Percentiles rank a stretch among this genome's conserved stretches.
Evolutionary conservation across 2,329 filamentous ascomycete species (phyloP).

Genomic region (Fusarium virguliforme): DNA sequence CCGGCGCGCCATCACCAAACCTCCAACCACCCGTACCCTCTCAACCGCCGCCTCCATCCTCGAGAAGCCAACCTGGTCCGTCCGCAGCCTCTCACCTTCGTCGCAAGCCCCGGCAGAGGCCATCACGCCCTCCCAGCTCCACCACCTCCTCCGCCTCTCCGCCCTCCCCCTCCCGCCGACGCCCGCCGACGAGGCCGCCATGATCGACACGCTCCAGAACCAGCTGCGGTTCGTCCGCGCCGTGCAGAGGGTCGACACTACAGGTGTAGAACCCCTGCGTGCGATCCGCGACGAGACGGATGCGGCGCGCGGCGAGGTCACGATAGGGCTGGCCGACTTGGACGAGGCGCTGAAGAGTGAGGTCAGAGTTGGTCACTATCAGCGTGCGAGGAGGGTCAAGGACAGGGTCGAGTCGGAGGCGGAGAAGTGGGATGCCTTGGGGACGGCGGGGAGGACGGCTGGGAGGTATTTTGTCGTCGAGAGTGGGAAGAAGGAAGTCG

Average conservation of each 20-base stretch:
- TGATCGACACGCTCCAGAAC: slow-evolving; percentile 82
- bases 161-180: slow-evolving; percentile 83
- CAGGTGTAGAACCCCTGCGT: slow-evolving; percentile 79
- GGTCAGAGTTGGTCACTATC: slow-evolving; percentile 71
- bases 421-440: slow-evolving; percentile 81
- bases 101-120: slow-evolving; percentile 54
- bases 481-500: slow-evolving; percentile 63
- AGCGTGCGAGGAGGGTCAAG: slow-evolving; percentile 60
- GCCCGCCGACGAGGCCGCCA: slow-evolving; percentile 74
- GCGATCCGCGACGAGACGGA: slow-evolving; percentile 87
- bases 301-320: slow-evolving; percentile 72
- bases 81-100: slow-evolving; percentile 72
- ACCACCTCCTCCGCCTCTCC: slow-evolving; percentile 89
- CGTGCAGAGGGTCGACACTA: slow-evolving; percentile 84
- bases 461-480: slow-evolving; percentile 86
- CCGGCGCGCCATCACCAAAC: slow-evolving; percentile 41
- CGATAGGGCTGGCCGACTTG: slow-evolving; percentile 73
- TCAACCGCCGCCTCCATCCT: slow-evolving; percentile 65
- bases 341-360: slow-evolving; percentile 72
- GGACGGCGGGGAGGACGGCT: slow-evolving; percentile 74
- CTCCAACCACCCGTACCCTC: slow-evolving; percentile 16
- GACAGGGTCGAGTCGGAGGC: slow-evolving; percentile 61
- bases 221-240: slow-evolving; percentile 94
- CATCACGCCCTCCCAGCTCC: slow-evolving; percentile 79
- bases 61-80: slow-evolving; percentile 85